Evolutionary conservation across 2,329 filamentous ascomycete genomes (phyloP).

Genomic region (Ophiostoma novo-ulmi): DNA sequence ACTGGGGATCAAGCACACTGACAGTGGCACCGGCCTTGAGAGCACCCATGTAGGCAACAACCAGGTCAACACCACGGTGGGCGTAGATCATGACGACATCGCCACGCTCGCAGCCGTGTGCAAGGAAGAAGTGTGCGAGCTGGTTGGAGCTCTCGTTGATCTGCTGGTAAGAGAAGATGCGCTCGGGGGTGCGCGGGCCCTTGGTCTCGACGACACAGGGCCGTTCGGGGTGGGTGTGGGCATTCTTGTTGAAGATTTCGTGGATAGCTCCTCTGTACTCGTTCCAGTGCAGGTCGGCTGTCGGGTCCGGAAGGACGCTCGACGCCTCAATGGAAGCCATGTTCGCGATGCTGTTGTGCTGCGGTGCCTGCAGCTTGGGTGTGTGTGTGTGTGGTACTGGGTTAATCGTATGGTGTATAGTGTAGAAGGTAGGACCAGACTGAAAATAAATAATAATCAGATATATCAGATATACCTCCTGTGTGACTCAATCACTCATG

Average conservation of each 20-base stretch:
- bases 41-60: slow-evolving; percentile 71
- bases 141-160: slow-evolving; percentile 81
- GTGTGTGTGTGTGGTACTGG: background rate
- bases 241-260: slow-evolving; percentile 63
- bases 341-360: slow-evolving; percentile 3
- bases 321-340: slow-evolving; percentile 14
- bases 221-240: slow-evolving; percentile 59
- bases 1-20: slow-evolving; percentile 70
- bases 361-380: background rate
- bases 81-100: slow-evolving; percentile 94
- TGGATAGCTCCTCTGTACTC: slow-evolving; percentile 50
- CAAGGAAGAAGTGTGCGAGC: slow-evolving; percentile 71
- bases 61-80: slow-evolving; percentile 66
- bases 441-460: background rate
- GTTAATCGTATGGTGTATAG: background rate
- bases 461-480: background rate
- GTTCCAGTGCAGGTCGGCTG: slow-evolving; percentile 26
- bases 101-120: slow-evolving; percentile 66
- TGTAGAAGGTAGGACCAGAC: background rate
- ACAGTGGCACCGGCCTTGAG: slow-evolving; percentile 54
- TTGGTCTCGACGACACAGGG: slow-evolving; percentile 48
- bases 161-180: slow-evolving; percentile 75
- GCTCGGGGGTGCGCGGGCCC: slow-evolving; percentile 47
- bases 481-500: slow-evolving; percentile 11
- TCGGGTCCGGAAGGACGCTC: slow-evolving; percentile 23